Evolutionary conservation across 1,284 basidiomycete genomes (phyloP).

Genomic region (Gomphus bonarii): DNA sequence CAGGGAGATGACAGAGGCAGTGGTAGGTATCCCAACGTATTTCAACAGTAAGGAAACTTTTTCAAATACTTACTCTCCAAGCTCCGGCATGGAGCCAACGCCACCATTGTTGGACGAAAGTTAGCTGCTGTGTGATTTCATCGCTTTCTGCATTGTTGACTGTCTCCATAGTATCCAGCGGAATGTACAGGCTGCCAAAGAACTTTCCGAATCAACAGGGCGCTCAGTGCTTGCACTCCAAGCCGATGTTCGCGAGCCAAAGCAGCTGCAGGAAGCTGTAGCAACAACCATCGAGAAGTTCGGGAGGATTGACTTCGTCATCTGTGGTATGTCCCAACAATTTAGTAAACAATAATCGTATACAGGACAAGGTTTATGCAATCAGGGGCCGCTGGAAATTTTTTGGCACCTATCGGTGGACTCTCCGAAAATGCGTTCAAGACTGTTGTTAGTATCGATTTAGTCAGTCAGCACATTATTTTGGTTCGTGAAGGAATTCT

Average conservation of each 20-base stretch:
- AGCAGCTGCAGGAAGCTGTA: slow-evolving; percentile 69
- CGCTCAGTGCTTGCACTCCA: slow-evolving; percentile 61
- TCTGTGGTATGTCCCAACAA: slow-evolving; percentile 54
- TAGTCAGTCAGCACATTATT: slow-evolving; percentile 36
- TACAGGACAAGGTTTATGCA: neutral
- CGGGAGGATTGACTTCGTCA: slow-evolving; percentile 90
- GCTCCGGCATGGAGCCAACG: slow-evolving; percentile 82
- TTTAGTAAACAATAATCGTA: neutral
- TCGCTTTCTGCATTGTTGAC: neutral
- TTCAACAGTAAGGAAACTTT: neutral
- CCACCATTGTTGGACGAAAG: slow-evolving; percentile 83
- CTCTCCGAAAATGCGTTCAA: slow-evolving; percentile 84
- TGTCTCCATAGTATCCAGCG: slow-evolving; percentile 53
- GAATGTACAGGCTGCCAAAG: slow-evolving; percentile 59
- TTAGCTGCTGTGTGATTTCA: slow-evolving; percentile 26
- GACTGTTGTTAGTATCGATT: slow-evolving; percentile 92
- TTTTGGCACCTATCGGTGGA: slow-evolving; percentile 73
- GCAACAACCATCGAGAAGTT: slow-evolving; percentile 65
- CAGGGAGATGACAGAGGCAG: slow-evolving; percentile 74
- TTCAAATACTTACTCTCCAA: slow-evolving; percentile 20
- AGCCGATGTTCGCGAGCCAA: slow-evolving; percentile 78
- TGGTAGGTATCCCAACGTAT: slow-evolving; percentile 37
- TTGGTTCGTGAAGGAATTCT: neutral
- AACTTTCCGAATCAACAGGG: slow-evolving; percentile 64
- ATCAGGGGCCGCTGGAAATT: slow-evolving; percentile 82